These are phyloP conservation scores for Aureobasidium sp. DNA, from an alignment of 2,329 filamentous ascomycete genomes.

Conservation along the genomic window DNA sequence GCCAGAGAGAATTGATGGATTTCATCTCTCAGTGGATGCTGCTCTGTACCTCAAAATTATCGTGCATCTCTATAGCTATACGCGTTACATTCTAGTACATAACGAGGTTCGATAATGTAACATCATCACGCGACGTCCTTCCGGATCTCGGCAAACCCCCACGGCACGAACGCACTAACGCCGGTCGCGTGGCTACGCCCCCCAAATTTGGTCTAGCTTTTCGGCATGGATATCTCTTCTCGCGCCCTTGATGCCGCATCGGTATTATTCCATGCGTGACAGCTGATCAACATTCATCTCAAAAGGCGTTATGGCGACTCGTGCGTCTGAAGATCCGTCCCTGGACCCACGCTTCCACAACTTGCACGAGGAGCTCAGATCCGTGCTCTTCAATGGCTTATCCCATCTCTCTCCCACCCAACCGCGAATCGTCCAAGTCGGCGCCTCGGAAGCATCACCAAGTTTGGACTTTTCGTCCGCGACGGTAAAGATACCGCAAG, in stretches of 20 bases:
- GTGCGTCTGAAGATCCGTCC: conserved; percentile 1
- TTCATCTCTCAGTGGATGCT: too few relatives aligned
- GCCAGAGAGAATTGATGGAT: too few relatives aligned
- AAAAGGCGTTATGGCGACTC: conserved; percentile 5
- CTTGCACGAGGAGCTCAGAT: conserved; percentile 7
- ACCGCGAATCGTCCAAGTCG: neutral
- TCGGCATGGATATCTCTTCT: neutral
- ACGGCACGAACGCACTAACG: neutral
- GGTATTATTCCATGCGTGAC: neutral
- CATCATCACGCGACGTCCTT: neutral
- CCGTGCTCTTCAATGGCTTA: conserved; percentile 4
- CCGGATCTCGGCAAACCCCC: neutral
- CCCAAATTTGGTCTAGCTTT: neutral
- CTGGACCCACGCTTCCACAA: conserved; percentile 7
- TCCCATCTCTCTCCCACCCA: neutral
- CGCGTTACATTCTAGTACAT: too few relatives aligned
- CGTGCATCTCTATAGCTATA: too few relatives aligned
- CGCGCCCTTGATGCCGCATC: neutral
- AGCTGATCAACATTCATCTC: neutral
- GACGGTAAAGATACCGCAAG: conserved; percentile 4
- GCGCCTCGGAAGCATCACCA: neutral
- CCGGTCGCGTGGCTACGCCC: neutral
- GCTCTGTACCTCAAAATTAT: too few relatives aligned
- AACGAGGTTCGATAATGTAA: neutral
- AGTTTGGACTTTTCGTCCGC: neutral